Evolutionary conservation across 768 basidiomycete species (phyloP), one percentile per base, ranked within the genome.

Genomic region (Serendipita sp.): DNA sequence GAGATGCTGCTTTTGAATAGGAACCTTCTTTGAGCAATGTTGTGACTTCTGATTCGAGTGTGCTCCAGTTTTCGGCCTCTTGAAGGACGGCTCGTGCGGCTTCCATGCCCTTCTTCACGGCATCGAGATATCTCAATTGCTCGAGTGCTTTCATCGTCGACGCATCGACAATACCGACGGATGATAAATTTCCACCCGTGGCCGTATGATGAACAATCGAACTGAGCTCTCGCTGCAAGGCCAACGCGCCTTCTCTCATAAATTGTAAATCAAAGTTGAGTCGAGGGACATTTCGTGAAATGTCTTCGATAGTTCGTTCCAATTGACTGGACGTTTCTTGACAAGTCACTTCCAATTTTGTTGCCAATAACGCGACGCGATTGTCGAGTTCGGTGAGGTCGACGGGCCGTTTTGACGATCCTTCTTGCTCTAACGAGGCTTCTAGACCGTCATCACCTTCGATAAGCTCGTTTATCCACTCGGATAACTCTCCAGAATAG

Each of bases 41-140:
- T 0, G 88, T 89, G 51, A 96, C 87, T 74, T 99, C 96, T 38
- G 87, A 79, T 71, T 98, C 96, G 50, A 99, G 79, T 1, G 90
- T 90, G 63, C 86, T 89, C 96, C 96, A 99, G 66, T 86, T 90
- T 76, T 98, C 94, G 13, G 96, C 94, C 70, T 98, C 95, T 26
- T 86, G 82, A 38, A 98, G 74, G 17, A 97, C 92, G 65, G 91
- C 91, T 34, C 93, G 78, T 0, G 91, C 81, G 0, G 84, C 83
- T 70, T 93, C 91, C 90, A 99, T 93, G 22, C 86, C 78, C 24
- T 75, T 76, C 70, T 92, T 96, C 30, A 93, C 79, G 9, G 80
- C 82, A 72, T 98, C 92, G 42, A 98, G 78, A 45, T 84, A 77
- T 61, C 83, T 82, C n/a, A 99, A 75, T 34, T 81, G 80, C 62